These are phyloP conservation scores for Exophiala oligosperma DNA, from an alignment of 2,329 filamentous ascomycete species.

Conservation along the genomic window DNA sequence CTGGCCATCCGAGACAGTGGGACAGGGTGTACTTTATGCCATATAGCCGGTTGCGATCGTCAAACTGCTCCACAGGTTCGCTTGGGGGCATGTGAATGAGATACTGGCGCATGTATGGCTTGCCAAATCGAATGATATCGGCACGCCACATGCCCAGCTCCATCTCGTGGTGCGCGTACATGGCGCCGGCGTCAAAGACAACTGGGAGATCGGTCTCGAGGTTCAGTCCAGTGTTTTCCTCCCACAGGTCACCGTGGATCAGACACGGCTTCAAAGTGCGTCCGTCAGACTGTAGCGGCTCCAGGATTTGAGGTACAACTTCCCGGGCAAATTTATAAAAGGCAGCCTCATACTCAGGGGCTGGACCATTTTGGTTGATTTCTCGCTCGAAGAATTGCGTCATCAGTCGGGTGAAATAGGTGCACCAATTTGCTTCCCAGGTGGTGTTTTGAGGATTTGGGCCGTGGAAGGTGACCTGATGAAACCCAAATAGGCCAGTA, in stretches of 20 bases:
- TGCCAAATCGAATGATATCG: constrained; percentile 15
- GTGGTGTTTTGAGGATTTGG: constrained; percentile 30
- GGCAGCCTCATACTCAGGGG: constrained; percentile 33
- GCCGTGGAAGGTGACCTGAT: constrained; percentile 36
- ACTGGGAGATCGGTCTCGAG: constrained; percentile 31
- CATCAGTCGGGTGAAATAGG: constrained; percentile 39
- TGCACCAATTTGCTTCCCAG: constrained; percentile 43
- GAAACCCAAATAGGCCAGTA: constrained; percentile 42
- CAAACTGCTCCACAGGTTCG: constrained; percentile 23
- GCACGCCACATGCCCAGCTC: constrained; percentile 21
- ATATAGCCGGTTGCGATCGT: constrained; percentile 26
- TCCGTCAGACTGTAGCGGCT: constrained; percentile 30
- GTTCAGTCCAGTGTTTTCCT: constrained; percentile 40
- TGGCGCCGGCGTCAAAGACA: constrained; percentile 40
- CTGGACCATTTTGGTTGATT: constrained; percentile 33
- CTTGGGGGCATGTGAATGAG: constrained; percentile 16
- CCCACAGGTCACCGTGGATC: constrained; percentile 45
- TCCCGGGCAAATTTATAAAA: constrained; percentile 25
- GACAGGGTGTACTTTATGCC: constrained; percentile 19
- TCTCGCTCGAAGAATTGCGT: constrained; percentile 33
- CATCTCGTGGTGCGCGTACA: constrained; percentile 44
- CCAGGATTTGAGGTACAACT: constrained; percentile 36
- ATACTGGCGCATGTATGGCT: constrained; percentile 13
- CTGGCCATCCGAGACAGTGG: constrained; percentile 14
- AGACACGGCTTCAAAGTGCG: constrained; percentile 33